Base-by-base conservation (phyloP, 257 asterid genomes). In the Forsythia viridissima region DNA sequence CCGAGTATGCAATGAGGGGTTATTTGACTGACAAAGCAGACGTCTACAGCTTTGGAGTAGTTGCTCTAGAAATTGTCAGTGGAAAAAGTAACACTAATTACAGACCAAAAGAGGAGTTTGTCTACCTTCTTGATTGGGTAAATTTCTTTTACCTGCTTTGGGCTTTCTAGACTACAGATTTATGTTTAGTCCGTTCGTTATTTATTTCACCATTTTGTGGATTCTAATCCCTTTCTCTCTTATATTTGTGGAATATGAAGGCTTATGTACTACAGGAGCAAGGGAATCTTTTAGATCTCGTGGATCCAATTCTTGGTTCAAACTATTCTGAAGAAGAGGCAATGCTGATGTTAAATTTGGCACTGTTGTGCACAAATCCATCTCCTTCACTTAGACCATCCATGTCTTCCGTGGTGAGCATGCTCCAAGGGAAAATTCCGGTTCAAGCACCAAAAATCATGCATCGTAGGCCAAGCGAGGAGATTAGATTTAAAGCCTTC, bases 231-330 rank as follows among this genome's bases (percentile, higher is more conserved):
- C 39, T 57, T 15, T 39, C 68, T 71, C 57, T 68, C 48, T 71
- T 57, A 21, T 44, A 4, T 65, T 12, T 59, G 46, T 43, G 66
- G 52, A 78, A 70, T 63, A 72, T 84, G 69, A 77, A 94, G 98
- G 99, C 99, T 15, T 93, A 91, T 73, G 97, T 93, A 74, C 89
- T 84, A 52, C 92, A 90, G 41, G 99, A 94, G 86, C 98, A 93
- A 84, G 98, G 97, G 12, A 91, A 85, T 75, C 95, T 94, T 55
- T 78, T 90, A 46, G 98, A 94, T 7, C 92, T 94, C 3, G 97
- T 91, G 79, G 99, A 94, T 80, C 97, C 97, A 3, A 40, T 40
- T 59, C 92, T 94, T 0, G 97, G 91, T 51, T 72, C 90, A 46
- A 73, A 85, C 75, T 90, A 82, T 83, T 83, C 92, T 5, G 51